Evolutionary conservation across 192 early-diverging fungal species (phyloP).

Genomic region (Dimargaris xerosporica): DNA sequence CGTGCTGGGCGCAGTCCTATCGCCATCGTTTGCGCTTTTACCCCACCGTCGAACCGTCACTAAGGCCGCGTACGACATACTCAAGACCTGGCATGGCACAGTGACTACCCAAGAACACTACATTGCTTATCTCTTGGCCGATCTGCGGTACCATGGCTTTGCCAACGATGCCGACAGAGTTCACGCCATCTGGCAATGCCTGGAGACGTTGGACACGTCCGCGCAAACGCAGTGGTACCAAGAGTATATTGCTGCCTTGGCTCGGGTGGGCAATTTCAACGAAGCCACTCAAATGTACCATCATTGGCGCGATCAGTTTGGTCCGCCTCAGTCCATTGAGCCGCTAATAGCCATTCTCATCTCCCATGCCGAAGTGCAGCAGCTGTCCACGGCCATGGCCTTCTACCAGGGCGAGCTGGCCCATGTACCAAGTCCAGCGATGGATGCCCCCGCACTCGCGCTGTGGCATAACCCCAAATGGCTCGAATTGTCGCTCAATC

Average conservation of each 20-base stretch:
- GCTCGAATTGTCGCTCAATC: background rate
- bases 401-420: background rate
- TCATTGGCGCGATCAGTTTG: background rate
- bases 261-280: background rate
- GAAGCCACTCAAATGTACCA: background rate
- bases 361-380: background rate
- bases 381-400: background rate
- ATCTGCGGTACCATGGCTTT: conserved; percentile 10
- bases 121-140: background rate
- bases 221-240: background rate
- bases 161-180: conserved; percentile 3
- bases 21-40: background rate
- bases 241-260: conserved; percentile 7
- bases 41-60: background rate
- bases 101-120: background rate
- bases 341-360: background rate
- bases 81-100: background rate
- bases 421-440: background rate
- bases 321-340: background rate
- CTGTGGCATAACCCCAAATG: background rate
- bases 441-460: background rate
- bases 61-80: background rate
- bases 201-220: background rate
- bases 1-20: background rate
- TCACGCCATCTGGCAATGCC: background rate